A percentile compares a stretch with the other conserved stretches of the same genome.
Conservation (phyloP, 2,329 filamentous ascomycete species). For the Sclerotinia glacialis region DNA sequence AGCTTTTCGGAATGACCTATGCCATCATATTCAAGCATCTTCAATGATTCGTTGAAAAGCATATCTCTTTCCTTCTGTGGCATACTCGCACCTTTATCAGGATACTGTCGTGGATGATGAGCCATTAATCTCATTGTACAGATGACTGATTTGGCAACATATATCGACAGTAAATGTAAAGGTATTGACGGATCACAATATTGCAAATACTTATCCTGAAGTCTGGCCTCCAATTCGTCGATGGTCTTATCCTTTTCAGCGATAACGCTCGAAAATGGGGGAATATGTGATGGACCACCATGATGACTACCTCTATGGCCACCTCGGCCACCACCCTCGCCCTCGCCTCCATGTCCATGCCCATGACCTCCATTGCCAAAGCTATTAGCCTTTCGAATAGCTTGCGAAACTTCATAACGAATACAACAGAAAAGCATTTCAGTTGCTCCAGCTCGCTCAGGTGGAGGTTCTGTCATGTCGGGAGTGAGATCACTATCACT, state of each 20-base stretch:
- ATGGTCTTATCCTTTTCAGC: constrained; percentile 35
- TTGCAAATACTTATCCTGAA: constrained; percentile 44
- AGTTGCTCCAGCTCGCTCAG: constrained; percentile 45
- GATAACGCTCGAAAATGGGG: constrained; percentile 20
- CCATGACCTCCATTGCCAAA: constrained; percentile 7
- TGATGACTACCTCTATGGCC: neutral
- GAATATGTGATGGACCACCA: neutral
- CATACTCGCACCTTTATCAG: constrained; percentile 37
- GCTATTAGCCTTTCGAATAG: constrained; percentile 27
- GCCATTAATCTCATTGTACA: constrained; percentile 39
- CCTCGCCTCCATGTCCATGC: neutral
- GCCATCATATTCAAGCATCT: constrained; percentile 41
- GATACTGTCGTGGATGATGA: constrained; percentile 37
- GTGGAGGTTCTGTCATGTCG: constrained; percentile 43
- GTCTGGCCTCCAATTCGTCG: constrained; percentile 34
- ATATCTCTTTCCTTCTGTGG: constrained; percentile 39
- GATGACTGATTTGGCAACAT: constrained; percentile 35
- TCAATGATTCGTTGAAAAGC: constrained; percentile 40
- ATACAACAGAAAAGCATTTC: constrained; percentile 48
- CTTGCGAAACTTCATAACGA: constrained; percentile 40
- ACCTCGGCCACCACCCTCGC: neutral
- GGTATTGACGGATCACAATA: constrained; percentile 45
- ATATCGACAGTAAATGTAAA: constrained; percentile 39
- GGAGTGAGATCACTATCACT: constrained; percentile 53
- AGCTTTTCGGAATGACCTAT: constrained; percentile 35